Base-by-base conservation (phyloP, 495 filamentous ascomycete species). In the Aspergillus heteromorphus region DNA sequence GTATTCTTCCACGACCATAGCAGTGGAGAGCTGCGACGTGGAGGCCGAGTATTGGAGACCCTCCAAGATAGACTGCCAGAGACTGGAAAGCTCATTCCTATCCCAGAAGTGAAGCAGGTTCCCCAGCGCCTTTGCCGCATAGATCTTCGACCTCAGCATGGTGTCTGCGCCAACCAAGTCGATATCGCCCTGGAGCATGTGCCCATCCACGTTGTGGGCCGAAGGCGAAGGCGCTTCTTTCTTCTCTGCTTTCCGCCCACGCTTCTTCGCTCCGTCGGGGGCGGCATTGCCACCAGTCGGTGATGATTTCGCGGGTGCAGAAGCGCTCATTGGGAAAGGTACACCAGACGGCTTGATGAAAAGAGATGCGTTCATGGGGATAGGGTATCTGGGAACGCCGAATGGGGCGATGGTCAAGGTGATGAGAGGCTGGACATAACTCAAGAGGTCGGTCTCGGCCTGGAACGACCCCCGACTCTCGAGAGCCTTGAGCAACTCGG, bases 151-250 rank as follows among this genome's bases (percentile, higher is more conserved):
- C 59, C 92, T 82, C 51, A 97, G 79, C 61, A 98, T 81, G 4
- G 84, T 85, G 51, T 98, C 95, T 47, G 86, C 76, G 42, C 95
- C 92, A 23, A 97, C 91, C 40, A 98, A 74, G 60, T 98, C 93
- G 49, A 97, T 85, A 64, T 98, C 93, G 40, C 93, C 93, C 62
- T 91, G 88, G 71, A 98, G 89, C 89, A 98, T 97, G 62, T 95
- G 91, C 16, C 90, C 93, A 65, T 98, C 93, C 31, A 98, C 89
- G 66, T 98, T 96, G 68, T 98, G 95, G 4, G 85, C 79, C 13
- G 86, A 84, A 21, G 73, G 71, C 0, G 82, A 65, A 21, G 81
- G 72, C n/a, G 88, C 83, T 57, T 92, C 87, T 41, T 86, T 84
- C 77, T 89, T 92, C 30, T 91, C 88, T 0, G 86, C 87, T 64